Base-by-base conservation (phyloP, 352 stramenopile species). In the Phytopythium aichiense region DNA sequence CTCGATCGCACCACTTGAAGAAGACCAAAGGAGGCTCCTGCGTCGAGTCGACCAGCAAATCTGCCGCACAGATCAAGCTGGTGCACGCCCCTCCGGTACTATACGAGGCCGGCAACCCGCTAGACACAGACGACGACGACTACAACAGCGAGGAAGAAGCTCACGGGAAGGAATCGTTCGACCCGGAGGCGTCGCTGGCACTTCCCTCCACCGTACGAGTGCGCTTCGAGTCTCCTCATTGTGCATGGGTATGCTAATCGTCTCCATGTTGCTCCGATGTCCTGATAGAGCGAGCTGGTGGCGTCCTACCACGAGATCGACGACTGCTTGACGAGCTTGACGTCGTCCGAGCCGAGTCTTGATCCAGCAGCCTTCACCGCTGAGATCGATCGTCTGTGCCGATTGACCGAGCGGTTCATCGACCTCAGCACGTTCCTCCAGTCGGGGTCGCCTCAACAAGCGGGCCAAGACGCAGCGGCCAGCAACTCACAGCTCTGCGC, bases 141-240 rank as follows among this genome's bases (percentile, higher is more conserved):
- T 18, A 30, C n/a, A 49, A 53, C 38, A 56, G 43, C 2, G 55
- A 61, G 4, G 35, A 61, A 12, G 58, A 66, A 5, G 54, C 22
- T 18, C 18, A 42, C 6, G n/a, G 6, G 3, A 42, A 62, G 12
- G 43, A 60, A 25, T 58, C 73, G 9, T 77, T 81, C 51, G 70
- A 69, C 11, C 61, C 77, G 0, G 80, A 87, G 42, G 63, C 80
- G 2, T 89, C 76, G 1, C 45, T 89, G 4, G 69, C 74, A 31
- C 67, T 89, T 0, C 78, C 80, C 11, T 88, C 80, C 1, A 68
- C 69, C 23, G 74, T 84, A 59, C n/a, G 46, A 60, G 63, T 37
- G 1, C 22, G 22, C 46, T n/a, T 16, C 5, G 13, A 11, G n/a
- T 33, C 15, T 4, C 3, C 1, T 4, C 40, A 0, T 33, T 7